Evolutionary conservation across 108 stramenopile genomes (phyloP).

Genomic region (Nitzschia inconspicua): DNA sequence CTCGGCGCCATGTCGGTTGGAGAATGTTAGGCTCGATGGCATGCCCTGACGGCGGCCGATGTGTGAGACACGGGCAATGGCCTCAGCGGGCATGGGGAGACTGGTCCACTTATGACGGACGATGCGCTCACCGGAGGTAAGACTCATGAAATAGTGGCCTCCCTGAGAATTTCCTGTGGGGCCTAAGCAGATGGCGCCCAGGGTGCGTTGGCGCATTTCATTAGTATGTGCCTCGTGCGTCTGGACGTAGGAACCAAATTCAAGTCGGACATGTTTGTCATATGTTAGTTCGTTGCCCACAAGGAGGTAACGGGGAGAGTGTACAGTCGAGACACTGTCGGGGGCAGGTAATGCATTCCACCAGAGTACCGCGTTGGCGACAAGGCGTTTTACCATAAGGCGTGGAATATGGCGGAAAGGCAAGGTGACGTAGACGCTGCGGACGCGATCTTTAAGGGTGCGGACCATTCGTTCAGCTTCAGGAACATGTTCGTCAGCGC

Average conservation of each 20-base stretch:
- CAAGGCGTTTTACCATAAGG: constrained; percentile 15
- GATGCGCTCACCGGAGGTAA: no score
- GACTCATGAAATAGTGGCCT: constrained; percentile 7
- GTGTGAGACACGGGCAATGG: no score
- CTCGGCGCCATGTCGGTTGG: no score
- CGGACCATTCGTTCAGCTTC: constrained; percentile 42
- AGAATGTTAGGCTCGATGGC: no score
- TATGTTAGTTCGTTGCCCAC: constrained; percentile 7
- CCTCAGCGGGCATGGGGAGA: no score
- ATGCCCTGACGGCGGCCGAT: no score
- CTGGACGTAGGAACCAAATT: constrained; percentile 42
- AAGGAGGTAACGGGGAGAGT: constrained; percentile 22
- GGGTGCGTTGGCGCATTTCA: constrained; percentile 14
- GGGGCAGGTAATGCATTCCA: constrained; percentile 18
- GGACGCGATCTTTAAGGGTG: constrained; percentile 32
- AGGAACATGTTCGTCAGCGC: constrained; percentile 43
- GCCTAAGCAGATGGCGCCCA: constrained; percentile 26
- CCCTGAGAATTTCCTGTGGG: constrained; percentile 22
- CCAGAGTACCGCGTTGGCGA: constrained; percentile 20
- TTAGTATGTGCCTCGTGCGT: constrained; percentile 36
- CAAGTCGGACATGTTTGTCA: constrained; percentile 13
- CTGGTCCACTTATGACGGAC: no score
- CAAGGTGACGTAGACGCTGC: constrained; percentile 18
- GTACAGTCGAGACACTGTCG: constrained; percentile 9
- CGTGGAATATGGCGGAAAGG: constrained; percentile 33